Percentiles rank a stretch among this genome's conserved stretches.
phyloP scores from a whole-genome alignment of 2,329 filamentous ascomycete species.

The Claviceps digitariae region DNA sequence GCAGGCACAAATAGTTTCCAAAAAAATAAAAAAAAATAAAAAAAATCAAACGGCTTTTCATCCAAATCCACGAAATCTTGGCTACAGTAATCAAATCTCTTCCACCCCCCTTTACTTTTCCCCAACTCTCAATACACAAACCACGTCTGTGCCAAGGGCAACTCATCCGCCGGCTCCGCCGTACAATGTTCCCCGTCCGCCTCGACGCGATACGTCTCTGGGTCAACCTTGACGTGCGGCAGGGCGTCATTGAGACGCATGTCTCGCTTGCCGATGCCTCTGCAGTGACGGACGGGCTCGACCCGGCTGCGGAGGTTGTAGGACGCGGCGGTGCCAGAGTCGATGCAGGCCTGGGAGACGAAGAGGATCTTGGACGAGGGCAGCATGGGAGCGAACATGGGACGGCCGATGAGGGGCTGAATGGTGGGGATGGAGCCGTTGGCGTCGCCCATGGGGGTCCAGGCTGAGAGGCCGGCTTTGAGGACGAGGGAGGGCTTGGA shows the following conservation, averaged over 20 bases:
- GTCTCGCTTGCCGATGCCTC: constrained; percentile 64
- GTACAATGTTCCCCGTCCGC: constrained; percentile 65
- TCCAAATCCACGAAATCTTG: too few species aligned
- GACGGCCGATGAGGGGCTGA: constrained; percentile 68
- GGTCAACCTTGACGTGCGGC: constrained; percentile 83
- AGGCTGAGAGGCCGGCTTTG: constrained; percentile 79
- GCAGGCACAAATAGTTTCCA: too few species aligned
- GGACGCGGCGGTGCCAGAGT: constrained; percentile 48
- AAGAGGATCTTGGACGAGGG: constrained; percentile 67
- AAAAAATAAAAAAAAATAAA: too few species aligned
- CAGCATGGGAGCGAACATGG: constrained; percentile 71
- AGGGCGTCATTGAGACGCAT: constrained; percentile 81
- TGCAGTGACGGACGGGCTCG: constrained; percentile 65
- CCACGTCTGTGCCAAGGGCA: constrained; percentile 67
- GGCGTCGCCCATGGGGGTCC: constrained; percentile 72
- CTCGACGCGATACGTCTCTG: constrained; percentile 78
- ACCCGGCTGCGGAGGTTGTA: constrained; percentile 71
- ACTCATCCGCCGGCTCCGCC: constrained; percentile 54
- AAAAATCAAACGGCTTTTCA: too few species aligned
- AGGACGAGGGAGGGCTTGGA: constrained; percentile 70
- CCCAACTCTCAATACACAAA: constrained; percentile 51
- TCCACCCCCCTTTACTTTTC: too few species aligned
- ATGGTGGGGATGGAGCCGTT: constrained; percentile 80
- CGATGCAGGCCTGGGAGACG: constrained; percentile 61
- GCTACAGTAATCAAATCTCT: too few species aligned